Base-by-base conservation (phyloP, 441 rosid species). In the Erodium chrysanthum region DNA sequence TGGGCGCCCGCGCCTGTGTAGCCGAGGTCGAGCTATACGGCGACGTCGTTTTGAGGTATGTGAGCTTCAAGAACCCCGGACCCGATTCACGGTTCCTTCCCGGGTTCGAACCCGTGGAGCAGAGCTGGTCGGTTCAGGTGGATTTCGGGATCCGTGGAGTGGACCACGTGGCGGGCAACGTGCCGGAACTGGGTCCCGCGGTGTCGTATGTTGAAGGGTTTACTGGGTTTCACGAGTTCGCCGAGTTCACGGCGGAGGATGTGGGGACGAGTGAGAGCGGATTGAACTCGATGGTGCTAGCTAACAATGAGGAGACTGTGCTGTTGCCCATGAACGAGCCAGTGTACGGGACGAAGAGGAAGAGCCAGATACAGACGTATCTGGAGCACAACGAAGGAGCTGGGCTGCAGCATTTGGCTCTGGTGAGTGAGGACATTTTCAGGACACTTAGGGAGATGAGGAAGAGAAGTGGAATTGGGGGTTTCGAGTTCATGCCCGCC, bases 81-180 rank as follows among this genome's bases (percentile, higher is more conserved):
- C 70, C 76, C 9, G 69, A 65, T 27, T 65, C 65, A 20, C 68
- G 73, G 71, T 91, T 92, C 81, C 68, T 90, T 20, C 98, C 98
- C 0, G 80, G 86, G 7, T 92, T 92, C 50, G 92, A 88, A 46
- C 25, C 75, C 0, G 56, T 77, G 5, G 91, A 79, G 2, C 2
- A 25, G 29, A 25, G 29, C 33, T 29, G 5, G 10, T 83, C 96
- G 31, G 87, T 77, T 33, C 93, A 86, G 9, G 8, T 86, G 62
- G 97, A 90, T 64, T 92, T 78, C 70, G 98, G 98, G 1, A 81
- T 92, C 65, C 70, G 85, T 11, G 73, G 92, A 50, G 84, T 90
- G 8, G 98, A 92, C 68, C 98, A 92, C 64, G 96, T 94, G 8
- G 98, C 90, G 1, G 98, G 98, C 1, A 92, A 92, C 76, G 96